phyloP scores from a whole-genome alignment of 176 grass and related monocot genomes.

The Musa beccarii region DNA sequence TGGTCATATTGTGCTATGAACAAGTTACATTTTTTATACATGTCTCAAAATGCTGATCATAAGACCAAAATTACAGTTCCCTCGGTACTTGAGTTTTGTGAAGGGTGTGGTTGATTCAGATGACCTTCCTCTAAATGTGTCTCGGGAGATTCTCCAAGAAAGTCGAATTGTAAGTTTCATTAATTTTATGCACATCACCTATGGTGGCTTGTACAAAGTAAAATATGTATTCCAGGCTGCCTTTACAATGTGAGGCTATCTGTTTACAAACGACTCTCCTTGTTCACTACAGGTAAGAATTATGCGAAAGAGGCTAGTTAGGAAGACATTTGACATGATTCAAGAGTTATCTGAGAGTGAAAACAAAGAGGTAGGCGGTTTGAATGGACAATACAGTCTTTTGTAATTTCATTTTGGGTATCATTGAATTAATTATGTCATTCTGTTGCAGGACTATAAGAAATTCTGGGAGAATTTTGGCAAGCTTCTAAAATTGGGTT shows the following conservation, averaged over 20 bases:
- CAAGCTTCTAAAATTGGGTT: slow-evolving; percentile 78
- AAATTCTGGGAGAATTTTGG: slow-evolving; percentile 98
- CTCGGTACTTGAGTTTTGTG: slow-evolving; percentile 90
- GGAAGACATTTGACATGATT: slow-evolving; percentile 99
- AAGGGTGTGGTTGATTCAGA: slow-evolving; percentile 87
- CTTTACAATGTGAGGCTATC: neutral
- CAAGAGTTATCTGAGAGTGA: slow-evolving; percentile 70
- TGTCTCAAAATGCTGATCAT: slow-evolving; percentile 13
- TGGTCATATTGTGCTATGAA: neutral
- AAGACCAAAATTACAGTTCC: slow-evolving; percentile 46
- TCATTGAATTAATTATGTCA: slow-evolving; percentile 5
- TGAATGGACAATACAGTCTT: neutral
- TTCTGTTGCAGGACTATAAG: slow-evolving; percentile 51
- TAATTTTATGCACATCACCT: neutral
- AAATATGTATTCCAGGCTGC: neutral
- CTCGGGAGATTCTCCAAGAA: slow-evolving; percentile 93
- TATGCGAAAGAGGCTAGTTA: slow-evolving; percentile 91
- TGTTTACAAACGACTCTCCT: neutral
- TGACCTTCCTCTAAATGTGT: slow-evolving; percentile 91
- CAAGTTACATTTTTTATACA: neutral
- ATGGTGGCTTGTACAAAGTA: neutral
- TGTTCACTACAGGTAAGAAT: slow-evolving; percentile 52
- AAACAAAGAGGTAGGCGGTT: slow-evolving; percentile 43
- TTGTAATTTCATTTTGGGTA: neutral
- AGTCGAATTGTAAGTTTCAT: slow-evolving; percentile 72